Evolutionary conservation across 257 asterid species (phyloP), one percentile per base, ranked within the genome.

Genomic region (Ehretia macrophylla): DNA sequence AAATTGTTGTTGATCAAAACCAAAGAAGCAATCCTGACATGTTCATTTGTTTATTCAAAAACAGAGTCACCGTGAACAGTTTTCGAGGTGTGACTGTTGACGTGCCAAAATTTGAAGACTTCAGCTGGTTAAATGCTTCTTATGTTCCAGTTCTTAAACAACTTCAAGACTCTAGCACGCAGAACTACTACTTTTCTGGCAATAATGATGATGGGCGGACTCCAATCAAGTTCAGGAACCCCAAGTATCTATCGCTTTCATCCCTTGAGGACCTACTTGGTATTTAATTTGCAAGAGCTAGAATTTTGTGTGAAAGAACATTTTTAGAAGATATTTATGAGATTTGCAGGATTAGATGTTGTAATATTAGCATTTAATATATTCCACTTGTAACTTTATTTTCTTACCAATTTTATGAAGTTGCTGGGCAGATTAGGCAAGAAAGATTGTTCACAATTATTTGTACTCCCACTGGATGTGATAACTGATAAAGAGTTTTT

Each of bases 141-240:
- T 79, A 75, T 65, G 76, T 69, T 58, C 81, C 84, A 20, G 81
- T 79, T 46, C 74, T 79, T 22, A 75, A 75, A 56, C 84, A 79
- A 65, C 81, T 79, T 56, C 81, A 79, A 65, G 79, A 79, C 52
- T 65, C 74, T 10, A 76, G 68, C 53, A 74, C 83, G 23, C 70
- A 60, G 73, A 74, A 63, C 40, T 74, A 78, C 55, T 78, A 74
- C 58, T 78, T 74, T 39, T 71, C 80, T 35, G 78, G 80, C 45
- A 70, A 52, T 56, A 65, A 38, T 14, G 83, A 67, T 58, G 69
- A 71, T 60, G 69, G 75, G 46, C 62, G 58, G 23, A 75, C 80
- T 16, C 80, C 80, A 17, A 77, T 77, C 42, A 78, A 78, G 56
- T 78, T 67, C 60, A 58, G 80, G 51, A 78, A 79, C 67, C 84